Evolutionary conservation across 2,329 filamentous ascomycete genomes (phyloP).

Genomic region (Podosphaera aphanis): DNA sequence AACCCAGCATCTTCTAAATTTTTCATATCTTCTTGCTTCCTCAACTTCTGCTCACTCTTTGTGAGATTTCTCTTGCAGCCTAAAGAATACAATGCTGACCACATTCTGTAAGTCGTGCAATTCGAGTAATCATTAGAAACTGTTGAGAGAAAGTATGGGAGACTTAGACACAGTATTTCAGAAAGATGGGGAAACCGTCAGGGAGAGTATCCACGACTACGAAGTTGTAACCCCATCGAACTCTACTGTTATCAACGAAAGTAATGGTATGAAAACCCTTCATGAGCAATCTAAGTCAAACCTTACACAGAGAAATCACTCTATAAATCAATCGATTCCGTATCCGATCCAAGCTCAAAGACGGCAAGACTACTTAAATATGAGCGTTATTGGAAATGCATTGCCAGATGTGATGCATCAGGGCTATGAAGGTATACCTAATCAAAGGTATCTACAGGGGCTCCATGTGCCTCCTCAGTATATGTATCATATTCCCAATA

Average conservation of each 20-base stretch:
- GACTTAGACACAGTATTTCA: no score
- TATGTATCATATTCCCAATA: conserved; percentile 9
- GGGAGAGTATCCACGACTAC: no score
- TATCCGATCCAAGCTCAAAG: conserved; percentile 5
- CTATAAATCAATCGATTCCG: conserved; percentile 2
- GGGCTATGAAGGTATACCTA: conserved; percentile 6
- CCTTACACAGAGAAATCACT: background rate
- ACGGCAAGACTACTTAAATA: conserved; percentile 10
- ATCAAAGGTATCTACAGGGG: conserved; percentile 7
- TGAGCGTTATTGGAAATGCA: conserved; percentile 9
- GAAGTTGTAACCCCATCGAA: no score
- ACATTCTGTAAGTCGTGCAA: no score
- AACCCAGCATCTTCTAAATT: no score
- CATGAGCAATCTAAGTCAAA: background rate
- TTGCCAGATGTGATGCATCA: conserved; percentile 12
- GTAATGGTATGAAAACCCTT: conserved; percentile 1
- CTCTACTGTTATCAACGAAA: background rate
- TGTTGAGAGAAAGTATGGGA: no score
- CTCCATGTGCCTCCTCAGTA: conserved; percentile 5
- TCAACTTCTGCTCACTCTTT: no score
- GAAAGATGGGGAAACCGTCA: no score
- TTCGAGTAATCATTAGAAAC: no score
- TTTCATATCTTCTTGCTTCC: no score
- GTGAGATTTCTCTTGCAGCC: no score
- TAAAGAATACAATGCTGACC: no score